phyloP scores from a whole-genome alignment of 106 monocot genomes.

The Iris macrosiphon region DNA sequence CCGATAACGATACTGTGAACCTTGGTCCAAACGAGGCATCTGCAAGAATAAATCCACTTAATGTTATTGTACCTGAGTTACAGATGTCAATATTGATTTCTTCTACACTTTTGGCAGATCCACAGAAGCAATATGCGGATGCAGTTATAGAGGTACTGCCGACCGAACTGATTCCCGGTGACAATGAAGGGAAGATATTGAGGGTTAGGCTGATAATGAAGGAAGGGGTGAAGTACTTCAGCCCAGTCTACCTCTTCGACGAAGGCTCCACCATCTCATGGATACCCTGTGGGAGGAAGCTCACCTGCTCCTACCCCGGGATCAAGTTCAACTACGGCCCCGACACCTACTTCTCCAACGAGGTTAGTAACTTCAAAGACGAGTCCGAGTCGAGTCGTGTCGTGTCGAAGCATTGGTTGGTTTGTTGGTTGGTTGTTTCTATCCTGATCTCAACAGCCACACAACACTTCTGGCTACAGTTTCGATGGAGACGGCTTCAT shows the following conservation, averaged over 20 bases:
- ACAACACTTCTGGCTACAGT: no score
- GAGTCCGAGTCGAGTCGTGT: no score
- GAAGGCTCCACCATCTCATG: slow-evolving; percentile 86
- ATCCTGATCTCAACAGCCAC: no score
- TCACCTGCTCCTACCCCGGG: slow-evolving; percentile 88
- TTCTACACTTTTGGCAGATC: slow-evolving; percentile 28
- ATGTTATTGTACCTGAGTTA: no score
- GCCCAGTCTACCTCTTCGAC: slow-evolving; percentile 81
- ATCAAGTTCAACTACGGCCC: slow-evolving; percentile 85
- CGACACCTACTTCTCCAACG: slow-evolving; percentile 54
- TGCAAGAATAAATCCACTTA: no score
- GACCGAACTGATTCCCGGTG: slow-evolving; percentile 75
- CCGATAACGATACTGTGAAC: no score
- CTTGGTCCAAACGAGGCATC: no score
- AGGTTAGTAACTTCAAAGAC: no score
- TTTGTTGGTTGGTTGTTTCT: no score
- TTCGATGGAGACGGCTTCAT: no score
- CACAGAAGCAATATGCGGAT: slow-evolving; percentile 87
- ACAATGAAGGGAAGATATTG: slow-evolving; percentile 85
- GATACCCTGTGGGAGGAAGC: slow-evolving; percentile 92
- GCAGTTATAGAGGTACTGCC: slow-evolving; percentile 88
- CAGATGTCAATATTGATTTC: no score
- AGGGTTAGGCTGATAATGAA: slow-evolving; percentile 71
- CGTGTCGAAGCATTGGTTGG: no score
- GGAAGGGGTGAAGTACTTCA: slow-evolving; percentile 74